Evolutionary conservation across 1,284 basidiomycete species (phyloP).

Genomic region (Cutaneotrichosporon mucoides): DNA sequence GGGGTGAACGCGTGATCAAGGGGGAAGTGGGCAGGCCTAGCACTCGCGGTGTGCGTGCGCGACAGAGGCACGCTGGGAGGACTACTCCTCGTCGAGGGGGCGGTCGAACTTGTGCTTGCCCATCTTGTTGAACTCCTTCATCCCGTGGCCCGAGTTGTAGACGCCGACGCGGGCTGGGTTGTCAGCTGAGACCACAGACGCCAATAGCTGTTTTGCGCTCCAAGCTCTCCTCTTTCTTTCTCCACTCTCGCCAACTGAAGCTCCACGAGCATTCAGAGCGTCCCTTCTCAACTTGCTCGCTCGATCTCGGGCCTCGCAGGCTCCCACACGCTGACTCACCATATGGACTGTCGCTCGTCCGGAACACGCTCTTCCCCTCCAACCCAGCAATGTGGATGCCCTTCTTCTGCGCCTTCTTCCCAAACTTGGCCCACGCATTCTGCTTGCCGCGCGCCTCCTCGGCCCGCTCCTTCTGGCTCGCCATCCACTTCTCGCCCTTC

Average conservation of each 20-base stretch:
- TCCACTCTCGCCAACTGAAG: no score
- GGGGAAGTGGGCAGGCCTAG: constrained; percentile 26
- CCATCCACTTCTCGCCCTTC: constrained; percentile 93
- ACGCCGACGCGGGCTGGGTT: constrained; percentile 68
- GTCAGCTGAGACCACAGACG: neutral
- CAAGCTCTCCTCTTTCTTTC: no score
- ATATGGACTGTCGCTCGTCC: constrained; percentile 88
- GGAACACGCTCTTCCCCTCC: constrained; percentile 88
- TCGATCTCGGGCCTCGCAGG: no score
- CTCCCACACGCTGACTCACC: constrained; percentile 59
- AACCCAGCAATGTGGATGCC: constrained; percentile 76
- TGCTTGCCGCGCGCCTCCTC: constrained; percentile 87
- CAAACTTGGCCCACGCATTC: constrained; percentile 94
- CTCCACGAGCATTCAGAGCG: no score
- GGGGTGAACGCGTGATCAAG: constrained; percentile 6
- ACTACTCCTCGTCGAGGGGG: constrained; percentile 64
- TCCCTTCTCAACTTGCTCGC: no score
- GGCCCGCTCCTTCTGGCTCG: constrained; percentile 76
- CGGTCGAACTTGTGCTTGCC: constrained; percentile 80
- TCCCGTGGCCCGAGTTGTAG: constrained; percentile 86
- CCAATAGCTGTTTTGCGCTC: no score
- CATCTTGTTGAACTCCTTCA: constrained; percentile 69
- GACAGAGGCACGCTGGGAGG: neutral
- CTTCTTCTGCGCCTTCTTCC: constrained; percentile 94
- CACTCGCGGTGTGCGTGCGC: constrained; percentile 31